These are phyloP conservation scores for Phytopythium litorale DNA, from an alignment of 352 stramenopile species.

Conservation along the genomic window DNA sequence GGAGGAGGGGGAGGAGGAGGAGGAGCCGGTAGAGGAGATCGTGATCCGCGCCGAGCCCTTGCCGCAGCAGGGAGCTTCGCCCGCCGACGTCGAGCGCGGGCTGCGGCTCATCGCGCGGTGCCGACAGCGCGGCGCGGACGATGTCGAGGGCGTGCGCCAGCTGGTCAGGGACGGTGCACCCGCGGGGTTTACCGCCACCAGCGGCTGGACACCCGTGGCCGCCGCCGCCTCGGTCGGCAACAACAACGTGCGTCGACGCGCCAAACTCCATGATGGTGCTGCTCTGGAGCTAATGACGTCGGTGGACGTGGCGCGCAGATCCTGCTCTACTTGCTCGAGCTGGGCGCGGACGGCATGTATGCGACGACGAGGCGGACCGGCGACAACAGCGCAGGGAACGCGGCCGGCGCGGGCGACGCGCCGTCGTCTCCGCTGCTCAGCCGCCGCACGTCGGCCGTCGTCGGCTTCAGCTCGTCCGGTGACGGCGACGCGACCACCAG, in stretches of 20 bases:
- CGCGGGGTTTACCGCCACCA: conserved; percentile 70
- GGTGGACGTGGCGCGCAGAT: conserved; percentile 18
- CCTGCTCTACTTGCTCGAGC: conserved; percentile 61
- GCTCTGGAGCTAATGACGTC: background rate
- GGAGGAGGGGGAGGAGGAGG: conserved; percentile 25
- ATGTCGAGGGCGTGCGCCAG: conserved; percentile 28
- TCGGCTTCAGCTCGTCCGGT: background rate
- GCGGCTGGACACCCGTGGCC: conserved; percentile 66
- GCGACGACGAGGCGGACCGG: conserved; percentile 22
- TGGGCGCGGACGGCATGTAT: conserved; percentile 73
- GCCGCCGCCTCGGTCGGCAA: conserved; percentile 62
- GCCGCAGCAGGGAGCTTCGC: conserved; percentile 44
- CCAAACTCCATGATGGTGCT: background rate
- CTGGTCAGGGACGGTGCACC: conserved; percentile 44
- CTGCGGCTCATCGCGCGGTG: conserved; percentile 61
- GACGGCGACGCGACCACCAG: background rate
- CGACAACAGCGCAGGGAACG: conserved; percentile 1
- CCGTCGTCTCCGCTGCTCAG: background rate
- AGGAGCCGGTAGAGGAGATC: conserved; percentile 38
- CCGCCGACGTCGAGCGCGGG: conserved; percentile 48
- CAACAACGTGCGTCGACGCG: conserved; percentile 34
- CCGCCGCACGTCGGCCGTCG: background rate
- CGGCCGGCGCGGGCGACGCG: background rate
- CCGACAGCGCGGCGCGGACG: conserved; percentile 37
- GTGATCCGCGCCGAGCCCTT: conserved; percentile 53